Evolutionary conservation across 805 yeast genomes (phyloP), one percentile per base, ranked within the genome.

Genomic region (Candida silvicultrix): DNA sequence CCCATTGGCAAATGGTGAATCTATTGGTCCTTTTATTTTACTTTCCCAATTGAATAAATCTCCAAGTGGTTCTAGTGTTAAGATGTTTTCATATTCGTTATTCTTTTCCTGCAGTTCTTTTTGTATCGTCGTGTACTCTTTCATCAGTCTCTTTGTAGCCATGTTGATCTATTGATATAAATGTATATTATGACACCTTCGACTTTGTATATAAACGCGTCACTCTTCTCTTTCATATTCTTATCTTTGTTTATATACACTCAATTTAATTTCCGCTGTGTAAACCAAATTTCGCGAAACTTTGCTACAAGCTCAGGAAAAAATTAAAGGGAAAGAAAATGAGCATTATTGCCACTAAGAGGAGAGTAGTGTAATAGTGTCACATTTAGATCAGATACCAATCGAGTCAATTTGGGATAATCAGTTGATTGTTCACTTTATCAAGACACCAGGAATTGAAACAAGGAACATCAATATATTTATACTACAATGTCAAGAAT

Each of bases 11-110:
- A 72, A 84, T 0, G 77, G 75, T 1, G 85, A 73, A 21, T 69
- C 74, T 3, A 51, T 45, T 0, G 84, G 83, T 14, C 85, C 85
- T 36, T 62, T 58, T 12, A 83, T 69, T 2, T 60, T 56, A 2
- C 81, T 75, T 12, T 57, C 55, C 88, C 89, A 83, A 18, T 59
- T 55, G 49, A 68, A 69, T 21, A 83, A 56, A 51, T 78, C 70
- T 20, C 68, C 65, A 40, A 69, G 69, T 0, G 88, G 88, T 34
- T 57, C 64, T 4, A 82, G 62, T 3, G 53, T 39, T 5, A 70
- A 44, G 9, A 80, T 71, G 18, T 68, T 66, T 5, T 58, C 45
- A 16, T 55, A 54, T n/a, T 51, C 48, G 1, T 38, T 37, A 22
- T 50, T 49, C 6, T 38, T 25, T 0, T n/a, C n/a, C n/a, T 29